Conservation (phyloP, 1,139 yeast species). For the Lodderomyces theae region DNA sequence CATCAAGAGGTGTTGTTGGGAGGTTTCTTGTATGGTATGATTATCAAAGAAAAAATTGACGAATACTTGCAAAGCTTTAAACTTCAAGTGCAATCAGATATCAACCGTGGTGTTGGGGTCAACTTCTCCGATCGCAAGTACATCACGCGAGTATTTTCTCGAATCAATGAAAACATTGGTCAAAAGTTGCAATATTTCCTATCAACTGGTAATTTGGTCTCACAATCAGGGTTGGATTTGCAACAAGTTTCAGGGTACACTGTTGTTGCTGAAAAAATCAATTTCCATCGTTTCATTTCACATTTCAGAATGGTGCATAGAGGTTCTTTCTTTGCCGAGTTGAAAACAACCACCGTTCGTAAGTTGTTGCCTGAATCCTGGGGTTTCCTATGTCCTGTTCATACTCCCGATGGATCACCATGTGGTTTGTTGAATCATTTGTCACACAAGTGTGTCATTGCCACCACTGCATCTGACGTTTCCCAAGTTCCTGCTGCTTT, state of each 20-base stretch:
- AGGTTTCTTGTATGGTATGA: constrained; percentile 96
- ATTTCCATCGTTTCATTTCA: constrained; percentile 92
- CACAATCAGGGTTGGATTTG: constrained; percentile 94
- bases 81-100: constrained; percentile 74
- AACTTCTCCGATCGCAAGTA: constrained; percentile 83
- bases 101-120: constrained; percentile 77
- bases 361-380: constrained; percentile 95
- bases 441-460: constrained; percentile 88
- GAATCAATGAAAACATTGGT: constrained; percentile 92
- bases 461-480: constrained; percentile 77
- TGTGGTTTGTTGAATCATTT: constrained; percentile 97
- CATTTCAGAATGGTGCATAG: constrained; percentile 99
- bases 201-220: constrained; percentile 95
- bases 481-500: constrained; percentile 64
- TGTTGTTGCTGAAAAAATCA: constrained; percentile 97
- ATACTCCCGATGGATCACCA: constrained; percentile 99
- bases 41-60: constrained; percentile 91
- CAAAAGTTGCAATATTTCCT: constrained; percentile 90
- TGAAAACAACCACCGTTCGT: constrained; percentile 96
- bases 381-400: constrained; percentile 99
- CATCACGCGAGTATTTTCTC: constrained; percentile 72
- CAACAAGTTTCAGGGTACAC: constrained; percentile 99
- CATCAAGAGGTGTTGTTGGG: constrained; percentile 96
- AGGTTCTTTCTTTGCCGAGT: constrained; percentile 98
- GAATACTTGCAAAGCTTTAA: constrained; percentile 78